These are phyloP conservation scores for Chrysopogon serrulatus DNA, from an alignment of 176 grass and related monocot genomes.

Conservation along the genomic window DNA sequence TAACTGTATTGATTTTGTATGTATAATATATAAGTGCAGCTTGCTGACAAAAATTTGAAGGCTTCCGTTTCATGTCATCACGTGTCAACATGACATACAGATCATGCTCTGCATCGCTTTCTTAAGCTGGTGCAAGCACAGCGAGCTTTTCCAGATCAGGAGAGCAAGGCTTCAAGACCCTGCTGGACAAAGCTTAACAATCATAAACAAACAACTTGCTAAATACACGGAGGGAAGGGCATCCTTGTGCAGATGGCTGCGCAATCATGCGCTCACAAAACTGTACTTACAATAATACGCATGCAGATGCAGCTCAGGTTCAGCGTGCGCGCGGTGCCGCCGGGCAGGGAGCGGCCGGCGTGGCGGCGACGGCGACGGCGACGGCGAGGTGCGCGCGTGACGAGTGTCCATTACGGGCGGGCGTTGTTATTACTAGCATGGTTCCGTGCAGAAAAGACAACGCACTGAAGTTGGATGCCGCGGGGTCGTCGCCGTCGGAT, in stretches of 20 bases:
- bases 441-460: background rate
- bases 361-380: too few species aligned
- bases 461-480: background rate
- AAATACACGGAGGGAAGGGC: background rate
- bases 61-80: too few species aligned
- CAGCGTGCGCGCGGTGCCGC: background rate
- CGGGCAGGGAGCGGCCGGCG: background rate
- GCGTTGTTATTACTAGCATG: background rate
- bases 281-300: too few species aligned
- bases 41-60: background rate
- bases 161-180: too few species aligned
- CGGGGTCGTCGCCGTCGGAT: background rate
- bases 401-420: background rate
- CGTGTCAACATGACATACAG: too few species aligned
- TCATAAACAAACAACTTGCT: background rate
- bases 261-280: background rate
- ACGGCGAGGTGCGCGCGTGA: background rate
- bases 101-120: too few species aligned
- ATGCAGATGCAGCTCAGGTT: background rate
- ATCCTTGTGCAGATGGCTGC: background rate
- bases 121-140: too few species aligned
- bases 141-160: too few species aligned
- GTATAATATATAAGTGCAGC: background rate
- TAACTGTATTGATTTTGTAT: too few species aligned
- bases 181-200: too few species aligned